phyloP scores from a whole-genome alignment of 768 basidiomycete species.

The Piloderma croceum region DNA sequence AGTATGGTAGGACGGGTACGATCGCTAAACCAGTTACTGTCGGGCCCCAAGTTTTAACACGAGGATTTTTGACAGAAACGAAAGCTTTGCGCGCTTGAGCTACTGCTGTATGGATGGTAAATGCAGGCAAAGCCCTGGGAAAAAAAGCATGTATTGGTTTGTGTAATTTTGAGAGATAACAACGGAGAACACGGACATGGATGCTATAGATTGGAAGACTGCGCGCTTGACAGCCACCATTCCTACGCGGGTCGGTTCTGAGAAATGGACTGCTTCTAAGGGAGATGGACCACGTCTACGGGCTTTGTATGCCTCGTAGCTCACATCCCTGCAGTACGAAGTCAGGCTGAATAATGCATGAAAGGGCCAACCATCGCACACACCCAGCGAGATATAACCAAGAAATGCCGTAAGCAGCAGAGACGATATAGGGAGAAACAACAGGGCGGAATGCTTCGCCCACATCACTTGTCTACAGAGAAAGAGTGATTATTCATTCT shows the following conservation, averaged over 20 bases:
- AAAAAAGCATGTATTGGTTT: too few relatives aligned
- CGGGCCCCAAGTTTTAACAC: constrained; percentile 68
- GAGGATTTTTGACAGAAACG: constrained; percentile 48
- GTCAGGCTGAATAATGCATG: neutral
- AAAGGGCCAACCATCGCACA: constrained; percentile 7
- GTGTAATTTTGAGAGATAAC: constrained; percentile 4
- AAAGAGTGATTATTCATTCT: constrained; percentile 15
- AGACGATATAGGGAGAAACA: constrained; percentile 64
- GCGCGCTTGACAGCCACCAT: constrained; percentile 72
- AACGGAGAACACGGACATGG: constrained; percentile 50
- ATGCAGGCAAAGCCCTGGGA: constrained; percentile 70
- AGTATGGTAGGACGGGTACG: constrained; percentile 67
- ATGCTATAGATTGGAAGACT: constrained; percentile 75
- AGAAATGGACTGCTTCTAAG: constrained; percentile 61
- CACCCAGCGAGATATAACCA: constrained; percentile 75
- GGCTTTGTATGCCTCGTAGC: constrained; percentile 78
- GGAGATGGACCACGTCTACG: constrained; percentile 61
- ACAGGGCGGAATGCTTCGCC: constrained; percentile 82
- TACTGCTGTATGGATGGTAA: constrained; percentile 82
- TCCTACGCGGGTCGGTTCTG: constrained; percentile 63
- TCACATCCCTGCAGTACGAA: constrained; percentile 47
- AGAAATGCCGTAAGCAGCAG: constrained; percentile 74
- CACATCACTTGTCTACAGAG: constrained; percentile 64
- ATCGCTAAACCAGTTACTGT: constrained; percentile 68
- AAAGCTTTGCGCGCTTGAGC: constrained; percentile 67